Percentiles rank a stretch among this genome's conserved stretches.
These are phyloP conservation scores for Sporisorium scitamineum DNA, from an alignment of 1,284 basidiomycete genomes.

Conservation along the genomic window DNA sequence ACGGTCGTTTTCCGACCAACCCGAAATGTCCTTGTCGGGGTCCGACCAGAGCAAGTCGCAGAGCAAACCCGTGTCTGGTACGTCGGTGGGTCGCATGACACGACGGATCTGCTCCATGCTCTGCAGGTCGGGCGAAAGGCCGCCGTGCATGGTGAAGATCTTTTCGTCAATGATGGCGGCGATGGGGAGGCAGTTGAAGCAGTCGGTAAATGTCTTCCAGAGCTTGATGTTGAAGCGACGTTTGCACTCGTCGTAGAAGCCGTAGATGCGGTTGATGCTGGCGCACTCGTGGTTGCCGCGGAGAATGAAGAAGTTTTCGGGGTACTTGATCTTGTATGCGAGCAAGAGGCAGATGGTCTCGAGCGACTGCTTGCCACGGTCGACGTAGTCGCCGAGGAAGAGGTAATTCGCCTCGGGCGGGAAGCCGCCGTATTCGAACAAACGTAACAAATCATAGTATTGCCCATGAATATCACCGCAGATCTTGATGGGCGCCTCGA, in stretches of 20 bases:
- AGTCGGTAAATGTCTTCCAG: conserved; percentile 97
- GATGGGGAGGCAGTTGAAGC: conserved; percentile 94
- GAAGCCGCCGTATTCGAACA: conserved; percentile 95
- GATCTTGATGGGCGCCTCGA: conserved; percentile 96
- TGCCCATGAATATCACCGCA: conserved; percentile 96
- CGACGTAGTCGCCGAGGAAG: conserved; percentile 94
- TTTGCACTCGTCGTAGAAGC: conserved; percentile 98
- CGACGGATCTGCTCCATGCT: conserved; percentile 99
- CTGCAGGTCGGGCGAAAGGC: conserved; percentile 94
- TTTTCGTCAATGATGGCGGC: conserved; percentile 97
- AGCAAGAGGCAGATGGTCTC: conserved; percentile 89
- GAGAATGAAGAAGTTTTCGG: conserved; percentile 96
- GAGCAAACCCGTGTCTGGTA: conserved; percentile 96
- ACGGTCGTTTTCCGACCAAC: conserved; percentile 99
- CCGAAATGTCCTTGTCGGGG: conserved; percentile 98
- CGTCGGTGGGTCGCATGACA: conserved; percentile 98
- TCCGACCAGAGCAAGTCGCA: conserved; percentile 99
- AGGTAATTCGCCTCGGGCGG: conserved; percentile 97
- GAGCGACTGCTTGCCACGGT: conserved; percentile 91
- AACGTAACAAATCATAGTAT: conserved; percentile 91
- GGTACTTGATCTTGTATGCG: conserved; percentile 98
- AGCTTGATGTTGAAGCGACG: conserved; percentile 97
- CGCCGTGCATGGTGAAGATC: conserved; percentile 90
- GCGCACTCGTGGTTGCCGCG: conserved; percentile 95
- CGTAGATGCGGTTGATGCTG: conserved; percentile 94